Base-by-base conservation (phyloP, 2,329 filamentous ascomycete species). In the Fusarium sambucinum region DNA sequence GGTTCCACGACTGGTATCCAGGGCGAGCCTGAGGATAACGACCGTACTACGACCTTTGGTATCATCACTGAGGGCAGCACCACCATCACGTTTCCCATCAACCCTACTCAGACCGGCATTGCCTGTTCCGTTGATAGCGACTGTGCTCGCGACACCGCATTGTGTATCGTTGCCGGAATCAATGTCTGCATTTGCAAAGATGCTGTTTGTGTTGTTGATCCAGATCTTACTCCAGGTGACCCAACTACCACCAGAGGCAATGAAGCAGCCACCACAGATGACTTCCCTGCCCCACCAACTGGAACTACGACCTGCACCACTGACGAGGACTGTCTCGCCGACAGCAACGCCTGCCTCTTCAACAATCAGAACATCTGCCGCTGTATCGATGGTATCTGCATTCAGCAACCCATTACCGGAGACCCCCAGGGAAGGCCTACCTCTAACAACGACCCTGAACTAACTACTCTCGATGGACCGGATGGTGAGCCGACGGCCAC, bases 331-430 rank as follows among this genome's bases (percentile, higher is more conserved):
- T 68, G 65, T 25, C 8, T 68, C 13, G 23, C 23, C 9, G 37
- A 65, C 6, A n/a, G 41, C 9, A 35, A 52, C 2, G 32, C 68
- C 4, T 68, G 65, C 5, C 7, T 64, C 0, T 35, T 55, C 17
- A 41, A 41, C 5, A 23, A 23, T 1, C 5, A 60, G 16, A 68
- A 60, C 16, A 17, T 64, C 2, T 68, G 65, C 2, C 50, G 27
- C 12, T 68, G 65, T 16, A 19, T 46, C 2, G 57, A 62, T 10
- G 59, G 40, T 4, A 23, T 68, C 2, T 68, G 65, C 7, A 16
- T 52, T 6, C 63, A 63, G 25, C 45, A 52, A 9, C 30, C 47
- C n/a, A 25, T 42, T 4, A 29, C 64, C 4, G 52, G 35, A 44
- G 35, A 11, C 3, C 35, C 53, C 3, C 38, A 54, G 32, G 33